Conservation (phyloP, 1,284 basidiomycete genomes). For the Veloporphyrellus conicus region DNA sequence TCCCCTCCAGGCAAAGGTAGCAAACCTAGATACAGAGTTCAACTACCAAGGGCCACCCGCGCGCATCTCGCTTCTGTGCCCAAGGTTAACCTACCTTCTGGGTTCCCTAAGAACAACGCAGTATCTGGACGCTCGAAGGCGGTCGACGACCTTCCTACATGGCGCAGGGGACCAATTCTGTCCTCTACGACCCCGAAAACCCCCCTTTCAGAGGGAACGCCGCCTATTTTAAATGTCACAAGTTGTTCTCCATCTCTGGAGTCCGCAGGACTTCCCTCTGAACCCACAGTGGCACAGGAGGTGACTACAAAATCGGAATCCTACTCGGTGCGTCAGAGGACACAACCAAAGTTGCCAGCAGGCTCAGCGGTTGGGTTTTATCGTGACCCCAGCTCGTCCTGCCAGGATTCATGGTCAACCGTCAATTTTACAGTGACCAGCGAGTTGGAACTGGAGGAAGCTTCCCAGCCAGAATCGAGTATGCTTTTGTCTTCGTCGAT, state of each 20-base stretch:
- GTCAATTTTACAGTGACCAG: conserved; percentile 74
- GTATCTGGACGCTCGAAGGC: conserved; percentile 46
- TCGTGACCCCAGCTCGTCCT: conserved; percentile 51
- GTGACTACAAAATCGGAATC: conserved; percentile 19
- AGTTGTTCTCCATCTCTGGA: conserved; percentile 30
- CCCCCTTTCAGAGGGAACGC: conserved; percentile 7
- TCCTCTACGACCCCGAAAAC: conserved; percentile 10
- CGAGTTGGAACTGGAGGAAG: conserved; percentile 58
- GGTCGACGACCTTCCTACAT: conserved; percentile 52
- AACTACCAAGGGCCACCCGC: conserved; percentile 43
- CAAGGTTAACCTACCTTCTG: conserved; percentile 45
- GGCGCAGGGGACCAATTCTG: conserved; percentile 46
- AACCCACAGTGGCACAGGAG: conserved; percentile 9
- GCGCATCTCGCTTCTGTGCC: conserved; percentile 25
- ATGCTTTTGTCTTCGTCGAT: conserved; percentile 29
- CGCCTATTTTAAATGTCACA: conserved; percentile 25
- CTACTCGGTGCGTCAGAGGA: conserved; percentile 26
- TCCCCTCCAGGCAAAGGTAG: conserved; percentile 40
- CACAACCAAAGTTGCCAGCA: conserved; percentile 41
- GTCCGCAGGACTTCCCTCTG: conserved; percentile 7
- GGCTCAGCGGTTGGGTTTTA: conserved; percentile 72
- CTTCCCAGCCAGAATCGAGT: conserved; percentile 15
- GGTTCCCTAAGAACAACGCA: conserved; percentile 19
- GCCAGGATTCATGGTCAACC: conserved; percentile 40
- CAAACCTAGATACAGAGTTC: conserved; percentile 49